Percentiles rank a stretch among this genome's conserved stretches.
phyloP scores from a whole-genome alignment of 176 grass and related monocot genomes.

The Olyra latifolia region DNA sequence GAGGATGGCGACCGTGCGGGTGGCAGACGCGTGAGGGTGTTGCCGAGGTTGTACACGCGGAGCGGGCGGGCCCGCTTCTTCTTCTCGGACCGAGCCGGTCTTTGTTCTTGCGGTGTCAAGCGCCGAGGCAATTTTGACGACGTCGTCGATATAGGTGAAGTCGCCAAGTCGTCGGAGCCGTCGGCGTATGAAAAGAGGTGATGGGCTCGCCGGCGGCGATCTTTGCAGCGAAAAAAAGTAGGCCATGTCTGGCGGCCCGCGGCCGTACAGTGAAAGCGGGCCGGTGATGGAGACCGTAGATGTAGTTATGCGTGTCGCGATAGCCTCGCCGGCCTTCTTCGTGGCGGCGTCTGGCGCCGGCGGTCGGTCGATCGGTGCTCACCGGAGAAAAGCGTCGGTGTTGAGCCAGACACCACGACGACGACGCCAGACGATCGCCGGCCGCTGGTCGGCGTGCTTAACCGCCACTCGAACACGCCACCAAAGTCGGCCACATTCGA shows the following conservation, averaged over 20 bases:
- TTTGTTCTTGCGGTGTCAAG: constrained; percentile 74
- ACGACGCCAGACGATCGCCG: constrained; percentile 86
- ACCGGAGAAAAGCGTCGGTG: constrained; percentile 76
- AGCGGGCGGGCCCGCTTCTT: constrained; percentile 72
- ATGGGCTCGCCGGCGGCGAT: constrained; percentile 81
- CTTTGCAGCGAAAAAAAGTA: constrained; percentile 82
- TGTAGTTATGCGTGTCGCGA: constrained; percentile 91
- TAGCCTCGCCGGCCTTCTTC: constrained; percentile 97
- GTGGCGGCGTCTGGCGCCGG: constrained; percentile 93
- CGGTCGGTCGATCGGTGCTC: constrained; percentile 83
- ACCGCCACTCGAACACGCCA: constrained; percentile 67
- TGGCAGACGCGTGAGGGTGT: constrained; percentile 80
- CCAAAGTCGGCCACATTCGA: constrained; percentile 92
- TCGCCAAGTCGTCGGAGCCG: constrained; percentile 69
- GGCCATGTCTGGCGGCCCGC: constrained; percentile 94
- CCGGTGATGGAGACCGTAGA: constrained; percentile 98
- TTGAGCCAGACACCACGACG: constrained; percentile 90
- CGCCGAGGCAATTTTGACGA: constrained; percentile 84
- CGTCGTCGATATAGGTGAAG: constrained; percentile 98
- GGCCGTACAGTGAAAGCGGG: constrained; percentile 99
- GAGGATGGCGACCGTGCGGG: constrained; percentile 77
- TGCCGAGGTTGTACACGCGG: constrained; percentile 92
- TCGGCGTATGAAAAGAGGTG: constrained; percentile 68
- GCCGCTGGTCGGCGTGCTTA: constrained; percentile 86
- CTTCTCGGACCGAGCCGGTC: constrained; percentile 66